phyloP scores from a whole-genome alignment of 179 eudicot genomes.

The Carnegiea gigantea region DNA sequence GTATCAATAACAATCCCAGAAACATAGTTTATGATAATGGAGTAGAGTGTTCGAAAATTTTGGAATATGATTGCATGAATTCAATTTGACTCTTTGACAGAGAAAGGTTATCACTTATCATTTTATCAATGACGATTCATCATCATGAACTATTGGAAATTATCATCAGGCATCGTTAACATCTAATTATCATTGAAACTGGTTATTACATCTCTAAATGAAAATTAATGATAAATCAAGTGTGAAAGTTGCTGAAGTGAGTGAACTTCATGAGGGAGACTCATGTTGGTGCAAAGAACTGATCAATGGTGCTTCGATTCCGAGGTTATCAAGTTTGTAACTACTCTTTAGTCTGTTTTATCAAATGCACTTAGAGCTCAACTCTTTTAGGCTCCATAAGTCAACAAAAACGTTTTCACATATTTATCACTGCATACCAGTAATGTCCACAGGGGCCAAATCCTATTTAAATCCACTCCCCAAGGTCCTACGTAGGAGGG shows the following conservation, averaged over 20 bases:
- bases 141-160: background rate
- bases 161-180: background rate
- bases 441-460: too few species aligned
- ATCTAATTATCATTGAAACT: background rate
- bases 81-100: background rate
- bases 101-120: too few species aligned
- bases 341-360: too few species aligned
- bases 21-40: background rate
- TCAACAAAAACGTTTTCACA: too few species aligned
- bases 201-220: background rate
- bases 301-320: too few species aligned
- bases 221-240: constrained; percentile 1
- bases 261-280: background rate
- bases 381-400: too few species aligned
- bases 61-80: background rate
- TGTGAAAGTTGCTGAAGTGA: background rate
- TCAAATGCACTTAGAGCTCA: too few species aligned
- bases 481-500: too few species aligned
- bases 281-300: background rate
- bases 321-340: too few species aligned
- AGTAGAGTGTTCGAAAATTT: background rate
- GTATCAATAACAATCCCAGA: constrained; percentile 27
- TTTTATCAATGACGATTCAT: background rate
- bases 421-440: too few species aligned
- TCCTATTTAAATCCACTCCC: too few species aligned